Base-by-base conservation (phyloP, 495 filamentous ascomycete species). In the Amphirosellinia nigrospora region DNA sequence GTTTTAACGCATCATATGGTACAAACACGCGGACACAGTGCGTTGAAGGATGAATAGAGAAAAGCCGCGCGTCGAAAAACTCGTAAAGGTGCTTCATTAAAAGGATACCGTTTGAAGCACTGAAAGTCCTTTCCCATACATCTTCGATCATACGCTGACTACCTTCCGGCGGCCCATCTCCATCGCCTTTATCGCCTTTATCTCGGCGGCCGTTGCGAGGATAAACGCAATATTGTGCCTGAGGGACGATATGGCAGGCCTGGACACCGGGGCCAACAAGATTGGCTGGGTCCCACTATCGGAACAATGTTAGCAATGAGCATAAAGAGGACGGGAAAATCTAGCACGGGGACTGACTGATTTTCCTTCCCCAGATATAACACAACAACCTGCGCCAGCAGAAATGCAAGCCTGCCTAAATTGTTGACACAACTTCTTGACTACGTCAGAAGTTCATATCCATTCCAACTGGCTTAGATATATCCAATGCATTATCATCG, bases 241-340 rank as follows among this genome's bases (percentile, higher is more conserved):
- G 28, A 48, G 60, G 41, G 6, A 64, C 26, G 28, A 64, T 48
- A 28, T 64, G 41, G 26, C 60, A 64, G 60, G 60, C n/a, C 26
- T 64, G 11, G 15, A 64, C 41, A 41, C 41, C 43, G 48, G 60
- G 60, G 41, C 41, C 41, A 10, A 64, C 38, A 46, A 41, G 26
- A 39, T 39, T 11, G 48, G 41, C 41, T 39, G 41, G 26, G 41
- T 28, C 46, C 41, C 43, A 64, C 43, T n/a, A n/a, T n/a, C n/a
- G n/a, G n/a, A n/a, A n/a, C n/a, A n/a, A n/a, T n/a, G n/a, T n/a
- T n/a, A n/a, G n/a, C n/a, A n/a, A n/a, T n/a, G n/a, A n/a, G n/a
- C n/a, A n/a, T n/a, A n/a, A n/a, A n/a, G n/a, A n/a, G n/a, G n/a
- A n/a, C n/a, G n/a, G n/a, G n/a, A n/a, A n/a, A n/a, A n/a, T n/a